A percentile compares a stretch with the other conserved stretches of the same genome.
Evolutionary conservation across 148 eudicot genomes (phyloP).

Genomic region (Nepenthes mirabilis): DNA sequence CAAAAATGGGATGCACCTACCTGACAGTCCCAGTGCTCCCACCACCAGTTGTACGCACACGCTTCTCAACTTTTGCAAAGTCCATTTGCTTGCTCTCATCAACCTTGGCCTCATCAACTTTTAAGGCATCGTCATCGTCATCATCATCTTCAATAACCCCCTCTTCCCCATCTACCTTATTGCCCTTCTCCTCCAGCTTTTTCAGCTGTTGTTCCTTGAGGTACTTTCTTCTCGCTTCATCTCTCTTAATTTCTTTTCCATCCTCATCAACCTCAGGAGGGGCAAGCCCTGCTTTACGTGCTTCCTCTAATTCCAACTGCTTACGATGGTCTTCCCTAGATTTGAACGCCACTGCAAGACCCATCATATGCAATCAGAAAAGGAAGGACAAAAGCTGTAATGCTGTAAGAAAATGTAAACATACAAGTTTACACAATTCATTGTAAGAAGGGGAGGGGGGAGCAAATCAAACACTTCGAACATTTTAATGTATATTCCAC

Average conservation of each 20-base stretch:
- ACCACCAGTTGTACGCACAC: constrained; percentile 92
- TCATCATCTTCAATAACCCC: constrained; percentile 49
- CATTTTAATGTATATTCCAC: too few relatives aligned
- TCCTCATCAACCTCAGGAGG: constrained; percentile 90
- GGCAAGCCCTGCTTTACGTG: constrained; percentile 91
- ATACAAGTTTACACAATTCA: too few relatives aligned
- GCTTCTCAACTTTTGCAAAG: constrained; percentile 85
- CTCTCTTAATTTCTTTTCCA: constrained; percentile 90
- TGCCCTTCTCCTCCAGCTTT: constrained; percentile 73
- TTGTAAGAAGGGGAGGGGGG: too few relatives aligned
- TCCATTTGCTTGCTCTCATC: constrained; percentile 94
- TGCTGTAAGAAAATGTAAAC: too few relatives aligned
- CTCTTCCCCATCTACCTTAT: constrained; percentile 38
- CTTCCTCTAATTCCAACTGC: constrained; percentile 86
- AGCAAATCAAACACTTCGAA: too few relatives aligned
- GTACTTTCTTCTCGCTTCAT: constrained; percentile 62
- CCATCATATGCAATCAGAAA: not conserved
- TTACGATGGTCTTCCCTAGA: constrained; percentile 91
- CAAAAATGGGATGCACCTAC: constrained; percentile 14
- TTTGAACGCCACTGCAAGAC: constrained; percentile 61
- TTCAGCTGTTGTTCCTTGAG: constrained; percentile 74
- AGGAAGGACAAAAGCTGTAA: not conserved
- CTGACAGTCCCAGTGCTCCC: constrained; percentile 87
- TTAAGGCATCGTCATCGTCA: constrained; percentile 57
- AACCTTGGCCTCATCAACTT: constrained; percentile 76